Evolutionary conservation across 2,329 filamentous ascomycete species (phyloP).

Genomic region (Talaromyces rugulosus): DNA sequence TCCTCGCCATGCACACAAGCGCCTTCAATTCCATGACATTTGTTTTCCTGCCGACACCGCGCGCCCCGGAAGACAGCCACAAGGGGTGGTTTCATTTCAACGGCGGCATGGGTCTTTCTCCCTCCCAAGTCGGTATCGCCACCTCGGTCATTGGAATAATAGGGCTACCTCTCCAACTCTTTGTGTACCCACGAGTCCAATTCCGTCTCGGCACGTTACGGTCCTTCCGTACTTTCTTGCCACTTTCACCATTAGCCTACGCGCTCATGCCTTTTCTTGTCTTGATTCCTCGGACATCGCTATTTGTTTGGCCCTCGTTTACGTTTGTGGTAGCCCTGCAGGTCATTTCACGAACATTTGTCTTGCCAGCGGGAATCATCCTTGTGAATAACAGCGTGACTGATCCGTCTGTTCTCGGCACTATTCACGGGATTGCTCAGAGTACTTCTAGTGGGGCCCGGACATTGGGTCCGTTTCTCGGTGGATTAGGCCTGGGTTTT

Average conservation of each 20-base stretch:
- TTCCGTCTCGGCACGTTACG: conserved; percentile 62
- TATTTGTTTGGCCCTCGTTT: conserved; percentile 61
- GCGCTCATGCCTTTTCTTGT: conserved; percentile 66
- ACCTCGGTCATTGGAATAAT: conserved; percentile 73
- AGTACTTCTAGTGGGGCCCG: conserved; percentile 52
- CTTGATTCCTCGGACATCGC: conserved; percentile 54
- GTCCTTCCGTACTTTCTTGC: conserved; percentile 64
- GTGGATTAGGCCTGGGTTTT: conserved; percentile 51
- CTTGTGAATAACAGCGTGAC: conserved; percentile 59
- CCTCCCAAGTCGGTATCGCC: conserved; percentile 67
- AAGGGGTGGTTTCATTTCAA: conserved; percentile 54
- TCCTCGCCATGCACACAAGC: conserved; percentile 69
- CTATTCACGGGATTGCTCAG: conserved; percentile 57
- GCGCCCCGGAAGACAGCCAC: conserved; percentile 44
- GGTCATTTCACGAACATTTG: conserved; percentile 69
- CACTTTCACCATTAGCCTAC: conserved; percentile 68
- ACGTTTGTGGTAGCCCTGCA: conserved; percentile 62
- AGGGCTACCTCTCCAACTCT: conserved; percentile 68
- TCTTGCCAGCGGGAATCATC: conserved; percentile 56
- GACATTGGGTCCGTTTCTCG: conserved; percentile 53
- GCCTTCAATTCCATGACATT: conserved; percentile 75
- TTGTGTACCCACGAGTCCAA: conserved; percentile 67
- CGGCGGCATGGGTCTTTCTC: conserved; percentile 70
- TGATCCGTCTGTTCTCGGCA: conserved; percentile 53
- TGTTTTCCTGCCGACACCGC: conserved; percentile 70